A percentile compares a stretch with the other conserved stretches of the same genome.
phyloP scores from a whole-genome alignment of 257 asterid species.

The Craterostigma plantagineum region DNA sequence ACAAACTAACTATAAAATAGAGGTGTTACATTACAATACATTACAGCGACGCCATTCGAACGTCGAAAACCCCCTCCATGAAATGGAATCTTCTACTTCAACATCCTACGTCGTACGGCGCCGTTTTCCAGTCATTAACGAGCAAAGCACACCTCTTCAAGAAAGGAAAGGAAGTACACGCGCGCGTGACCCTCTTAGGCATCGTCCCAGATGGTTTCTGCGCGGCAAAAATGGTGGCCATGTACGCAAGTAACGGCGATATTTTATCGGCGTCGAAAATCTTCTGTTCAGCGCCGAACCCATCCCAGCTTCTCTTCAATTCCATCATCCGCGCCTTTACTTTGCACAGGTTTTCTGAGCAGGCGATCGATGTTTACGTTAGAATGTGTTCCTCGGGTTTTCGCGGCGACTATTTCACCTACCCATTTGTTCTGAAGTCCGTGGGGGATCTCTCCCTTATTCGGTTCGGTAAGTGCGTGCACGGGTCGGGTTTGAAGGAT shows the following conservation, averaged over 20 bases:
- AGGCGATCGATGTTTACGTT: conserved; percentile 13
- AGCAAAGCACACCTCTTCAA: conserved; percentile 32
- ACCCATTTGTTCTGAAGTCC: conserved; percentile 66
- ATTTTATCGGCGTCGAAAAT: conserved; percentile 34
- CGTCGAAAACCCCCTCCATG: not conserved
- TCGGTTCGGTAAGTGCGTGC: conserved; percentile 30
- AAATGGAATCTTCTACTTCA: not conserved
- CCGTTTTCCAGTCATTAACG: conserved; percentile 46
- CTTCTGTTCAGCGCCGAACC: conserved; percentile 20
- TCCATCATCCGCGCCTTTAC: conserved; percentile 60
- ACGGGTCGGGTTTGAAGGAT: conserved; percentile 37
- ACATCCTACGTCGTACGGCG: conserved; percentile 29
- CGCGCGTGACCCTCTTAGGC: conserved; percentile 42
- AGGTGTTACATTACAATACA: too few relatives aligned
- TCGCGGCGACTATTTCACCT: conserved; percentile 60
- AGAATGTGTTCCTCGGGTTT: conserved; percentile 30
- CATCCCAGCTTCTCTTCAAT: conserved; percentile 38
- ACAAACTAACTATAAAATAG: too few relatives aligned
- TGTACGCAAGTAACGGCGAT: conserved; percentile 88
- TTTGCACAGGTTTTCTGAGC: conserved; percentile 21
- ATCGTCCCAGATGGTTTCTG: conserved; percentile 27
- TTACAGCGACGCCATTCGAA: too few relatives aligned
- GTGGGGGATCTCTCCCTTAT: conserved; percentile 21
- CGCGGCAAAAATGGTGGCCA: conserved; percentile 82
- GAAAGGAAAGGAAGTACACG: conserved; percentile 62